Base-by-base conservation (phyloP, 2,329 filamentous ascomycete species). In the Thielaviopsis musarum region DNA sequence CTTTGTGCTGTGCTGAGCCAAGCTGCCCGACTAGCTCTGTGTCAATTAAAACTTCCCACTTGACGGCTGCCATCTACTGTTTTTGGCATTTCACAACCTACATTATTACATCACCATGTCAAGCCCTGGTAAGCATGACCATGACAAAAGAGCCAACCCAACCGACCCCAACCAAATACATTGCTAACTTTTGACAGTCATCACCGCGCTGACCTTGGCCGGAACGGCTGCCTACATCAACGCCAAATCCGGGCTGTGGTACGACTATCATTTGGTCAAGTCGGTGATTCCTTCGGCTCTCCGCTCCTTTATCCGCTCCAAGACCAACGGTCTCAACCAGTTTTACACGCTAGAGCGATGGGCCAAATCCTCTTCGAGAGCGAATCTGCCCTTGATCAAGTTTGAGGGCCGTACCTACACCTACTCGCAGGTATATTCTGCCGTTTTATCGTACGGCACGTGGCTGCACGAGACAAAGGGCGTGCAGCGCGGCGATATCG, bases 341-440 rank as follows among this genome's bases (percentile, higher is more conserved):
- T 95, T 93, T 71, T 94, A 94, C 70, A 66, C 73, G 13, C 77
- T 95, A 60, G 89, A 95, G 69, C 71, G 77, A 49, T 73, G 78
- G 58, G 88, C 88, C 1, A 74, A 74, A 4, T 70, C 70, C 45
- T 66, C 72, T 26, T 72, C 73, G 3, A 74, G 77, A 2, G 75
- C 79, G n/a, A 73, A 80, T 63, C 73, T 75, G 26, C 67, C 74
- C 1, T 83, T 86, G 62, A 70, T 93, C 54, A 77, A 85, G 56
- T 91, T 85, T 66, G 77, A 88, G 65, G 84, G 85, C 62, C 75
- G 73, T 58, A 74, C 72, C 49, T 88, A 84, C 76, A 88, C 86
- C 1, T 95, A 87, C 68, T 80, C 80, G n/a, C 76, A 93, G 66
- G 76, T 80, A 1, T 93, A 95, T 70, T 78, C 88, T 58, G 77